phyloP scores from a whole-genome alignment of 331 rosid species.

The Prunus yedoensis region DNA sequence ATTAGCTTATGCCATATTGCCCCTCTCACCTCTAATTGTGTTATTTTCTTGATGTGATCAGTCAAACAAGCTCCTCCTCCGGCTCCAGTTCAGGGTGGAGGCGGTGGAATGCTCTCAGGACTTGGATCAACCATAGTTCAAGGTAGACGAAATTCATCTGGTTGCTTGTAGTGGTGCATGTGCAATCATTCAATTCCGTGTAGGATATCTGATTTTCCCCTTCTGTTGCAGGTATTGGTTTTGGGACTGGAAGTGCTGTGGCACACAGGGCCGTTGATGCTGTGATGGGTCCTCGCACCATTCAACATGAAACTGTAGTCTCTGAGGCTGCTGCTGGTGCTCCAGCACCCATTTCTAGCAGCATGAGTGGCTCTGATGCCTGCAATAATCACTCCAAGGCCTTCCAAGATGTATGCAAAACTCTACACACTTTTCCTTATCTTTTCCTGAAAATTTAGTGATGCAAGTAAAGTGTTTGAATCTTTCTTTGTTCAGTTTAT shows the following conservation, averaged over 20 bases:
- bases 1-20: not conserved
- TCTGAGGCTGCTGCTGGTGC: constrained; percentile 53
- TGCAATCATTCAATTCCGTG: not conserved
- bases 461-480: not conserved
- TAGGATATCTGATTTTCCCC: not conserved
- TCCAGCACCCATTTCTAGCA: constrained; percentile 37
- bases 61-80: constrained; percentile 76
- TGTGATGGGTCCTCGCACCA: constrained; percentile 74
- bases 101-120: constrained; percentile 72
- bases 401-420: constrained; percentile 68
- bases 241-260: constrained; percentile 79
- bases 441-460: not conserved
- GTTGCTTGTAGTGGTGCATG: not conserved
- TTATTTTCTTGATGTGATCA: constrained; percentile 25
- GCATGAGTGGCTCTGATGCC: constrained; percentile 58
- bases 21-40: not conserved
- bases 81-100: constrained; percentile 58
- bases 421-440: not conserved
- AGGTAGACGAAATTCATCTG: constrained; percentile 38
- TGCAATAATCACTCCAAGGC: constrained; percentile 64
- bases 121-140: constrained; percentile 84
- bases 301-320: constrained; percentile 64
- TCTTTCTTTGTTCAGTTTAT: not conserved
- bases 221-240: constrained; percentile 56
- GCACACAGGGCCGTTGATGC: constrained; percentile 89